Base-by-base conservation (phyloP, 495 filamentous ascomycete species). In the Penicillium diatomitis region DNA sequence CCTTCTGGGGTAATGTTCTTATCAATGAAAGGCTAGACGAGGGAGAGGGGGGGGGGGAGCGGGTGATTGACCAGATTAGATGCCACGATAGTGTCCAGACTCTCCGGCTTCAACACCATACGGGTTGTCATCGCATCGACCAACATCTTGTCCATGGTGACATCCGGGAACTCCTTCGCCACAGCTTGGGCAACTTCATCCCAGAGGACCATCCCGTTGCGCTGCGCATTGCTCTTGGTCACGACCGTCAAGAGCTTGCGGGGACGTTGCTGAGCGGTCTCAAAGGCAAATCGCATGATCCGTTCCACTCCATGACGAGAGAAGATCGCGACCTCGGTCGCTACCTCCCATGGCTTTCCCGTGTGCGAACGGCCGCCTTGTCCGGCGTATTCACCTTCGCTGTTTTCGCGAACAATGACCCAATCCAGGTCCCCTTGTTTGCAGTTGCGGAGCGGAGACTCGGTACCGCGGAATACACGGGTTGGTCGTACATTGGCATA, bases 111-210 rank as follows among this genome's bases (percentile, higher is more conserved):
- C 34, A 76, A 51, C 7, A 78, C 75, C 77, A 80, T 81, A 9
- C 75, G 57, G 31, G 70, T 69, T 6, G 77, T 81, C 77, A 80
- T 80, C 10, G 77, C 76, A 62, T 81, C 77, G 39, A 81, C 77
- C 28, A 80, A 61, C 77, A 80, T 80, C 62, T 77, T 81, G 43
- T 80, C 76, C 28, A 67, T 60, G 46, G 68, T 66, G 28, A 79
- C 76, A 50, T 78, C 72, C 5, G 75, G 76, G 52, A 73, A 81
- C 3, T 79, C 72, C 50, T 46, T 55, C 1, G 69, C 69, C 12
- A 79, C 68, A 4, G 57, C 48, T 39, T 60, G 57, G 5, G 75
- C 75, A 8, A 79, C 66, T 52, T 75, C 68, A 59, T 81, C 77
- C 76, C 77, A 79, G 12, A 79, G 55, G 9, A 81, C 77, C 74